These are phyloP conservation scores for Breviolum minutum DNA, from an alignment of 73 alveolate species.

Conservation along the genomic window DNA sequence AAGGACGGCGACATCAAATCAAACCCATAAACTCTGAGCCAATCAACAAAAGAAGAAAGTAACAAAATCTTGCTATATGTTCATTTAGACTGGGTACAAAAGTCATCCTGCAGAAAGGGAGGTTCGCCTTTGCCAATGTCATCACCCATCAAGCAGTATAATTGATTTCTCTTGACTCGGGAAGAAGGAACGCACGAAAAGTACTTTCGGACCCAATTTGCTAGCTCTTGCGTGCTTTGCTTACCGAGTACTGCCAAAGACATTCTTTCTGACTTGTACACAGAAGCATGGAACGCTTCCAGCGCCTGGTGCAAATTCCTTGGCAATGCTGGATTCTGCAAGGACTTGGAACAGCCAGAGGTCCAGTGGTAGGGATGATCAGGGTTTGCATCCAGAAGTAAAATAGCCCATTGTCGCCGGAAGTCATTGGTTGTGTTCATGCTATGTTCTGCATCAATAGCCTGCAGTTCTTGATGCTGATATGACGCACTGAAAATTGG, in stretches of 20 bases:
- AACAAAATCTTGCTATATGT: not conserved
- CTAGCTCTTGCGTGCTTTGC: conserved; percentile 18
- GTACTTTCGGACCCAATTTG: conserved; percentile 52
- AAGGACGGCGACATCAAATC: not conserved
- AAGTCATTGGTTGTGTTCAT: conserved; percentile 63
- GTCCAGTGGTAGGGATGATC: conserved; percentile 87
- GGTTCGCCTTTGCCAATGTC: conserved; percentile 34
- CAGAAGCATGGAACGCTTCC: conserved; percentile 28
- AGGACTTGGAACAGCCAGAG: conserved; percentile 70
- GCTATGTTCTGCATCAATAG: conserved; percentile 87
- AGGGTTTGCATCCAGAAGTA: conserved; percentile 64
- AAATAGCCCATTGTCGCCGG: conserved; percentile 88
- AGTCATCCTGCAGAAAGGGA: conserved; percentile 44
- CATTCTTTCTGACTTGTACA: conserved; percentile 45
- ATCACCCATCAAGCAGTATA: not conserved
- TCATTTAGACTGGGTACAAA: not conserved
- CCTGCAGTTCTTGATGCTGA: conserved; percentile 81
- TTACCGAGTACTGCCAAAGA: conserved; percentile 41
- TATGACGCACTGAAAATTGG: conserved; percentile 34
- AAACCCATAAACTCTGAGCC: not conserved
- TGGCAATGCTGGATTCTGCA: not conserved
- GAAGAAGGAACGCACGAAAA: not conserved
- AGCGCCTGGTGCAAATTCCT: conserved; percentile 57
- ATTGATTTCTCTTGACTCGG: not conserved
- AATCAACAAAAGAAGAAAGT: not conserved